Base-by-base conservation (phyloP, 495 filamentous ascomycete genomes). In the Lasiosphaeris hirsuta region DNA sequence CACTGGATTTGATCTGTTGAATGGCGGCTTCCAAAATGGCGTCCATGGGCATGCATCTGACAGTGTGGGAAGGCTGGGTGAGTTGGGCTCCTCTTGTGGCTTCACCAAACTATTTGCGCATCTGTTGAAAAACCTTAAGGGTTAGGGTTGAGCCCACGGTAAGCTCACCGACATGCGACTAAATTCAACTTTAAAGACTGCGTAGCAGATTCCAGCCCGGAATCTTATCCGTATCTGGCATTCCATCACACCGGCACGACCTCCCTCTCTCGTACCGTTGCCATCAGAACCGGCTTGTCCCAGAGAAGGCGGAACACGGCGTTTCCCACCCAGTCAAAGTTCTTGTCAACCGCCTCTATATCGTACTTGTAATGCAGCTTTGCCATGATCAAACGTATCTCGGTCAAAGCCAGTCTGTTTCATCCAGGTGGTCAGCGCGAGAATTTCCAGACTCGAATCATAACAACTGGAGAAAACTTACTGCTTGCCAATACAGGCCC, bases 281-380 rank as follows among this genome's bases (percentile, higher is more conserved):
- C 53, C 41, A 44, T 37, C 33, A 55, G 23, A 3, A 2, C n/a
- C 7, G 53, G 53, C 42, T 39, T 39, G 7, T 17, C 40, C 53
- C 53, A 55, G 33, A 55, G 33, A 14, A 55, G 19, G 7, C 53
- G 14, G 23, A 45, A 55, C 14, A 18, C 17, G 0, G 34, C 23
- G 30, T 37, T 47, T 11, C 18, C 33, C 18, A 55, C 23, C 53
- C 53, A 55, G 14, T 55, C 53, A 10, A 55, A 15, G n/a, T 55
- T 10, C 41, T 36, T 36, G 46, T 58, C 39, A 4, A 51, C 39
- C 8, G 47, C 39, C 15, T 44, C 47, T 23, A 58, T 8, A 19
- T 58, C 56, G 7, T 49, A 58, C 39, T 45, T 51, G 38, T 19
- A 58, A 23, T 43, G 47, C 56, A 58, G 6, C 47, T 58, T 58